These are phyloP conservation scores for Aureobasidium uvarum DNA, from an alignment of 2,329 filamentous ascomycete genomes.

Conservation along the genomic window DNA sequence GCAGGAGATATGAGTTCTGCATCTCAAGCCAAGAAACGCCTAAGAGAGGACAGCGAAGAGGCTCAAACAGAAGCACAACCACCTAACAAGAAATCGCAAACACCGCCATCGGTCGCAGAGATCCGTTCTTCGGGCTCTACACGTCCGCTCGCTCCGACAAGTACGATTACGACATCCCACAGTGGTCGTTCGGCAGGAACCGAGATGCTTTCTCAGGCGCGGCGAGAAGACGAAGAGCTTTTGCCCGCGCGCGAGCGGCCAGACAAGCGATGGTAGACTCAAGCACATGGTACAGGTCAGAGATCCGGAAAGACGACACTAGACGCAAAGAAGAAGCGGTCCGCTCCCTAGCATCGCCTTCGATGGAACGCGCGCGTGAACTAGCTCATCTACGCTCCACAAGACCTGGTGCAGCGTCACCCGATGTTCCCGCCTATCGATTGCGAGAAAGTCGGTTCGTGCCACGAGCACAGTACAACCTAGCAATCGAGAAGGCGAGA, in stretches of 20 bases:
- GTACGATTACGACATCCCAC: not conserved
- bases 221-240: constrained; percentile 38
- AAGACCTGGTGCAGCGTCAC: constrained; percentile 23
- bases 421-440: constrained; percentile 39
- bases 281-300: constrained; percentile 18
- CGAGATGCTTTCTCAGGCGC: constrained; percentile 27
- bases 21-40: constrained; percentile 31
- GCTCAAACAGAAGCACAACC: constrained; percentile 4
- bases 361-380: constrained; percentile 35
- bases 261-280: constrained; percentile 35
- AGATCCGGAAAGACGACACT: constrained; percentile 29
- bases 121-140: not conserved
- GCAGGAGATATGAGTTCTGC: constrained; percentile 35
- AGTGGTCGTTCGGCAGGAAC: not conserved
- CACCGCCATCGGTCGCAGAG: not conserved
- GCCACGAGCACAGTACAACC: constrained; percentile 38
- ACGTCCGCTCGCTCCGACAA: not conserved
- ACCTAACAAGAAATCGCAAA: constrained; percentile 5
- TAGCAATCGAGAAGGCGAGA: constrained; percentile 38
- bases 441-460: constrained; percentile 41
- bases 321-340: constrained; percentile 14
- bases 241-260: constrained; percentile 38
- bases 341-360: constrained; percentile 36
- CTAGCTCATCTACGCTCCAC: constrained; percentile 37
- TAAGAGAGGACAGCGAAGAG: constrained; percentile 28